Evolutionary conservation across 2,329 filamentous ascomycete species (phyloP).

Genomic region (Moelleriella libera): DNA sequence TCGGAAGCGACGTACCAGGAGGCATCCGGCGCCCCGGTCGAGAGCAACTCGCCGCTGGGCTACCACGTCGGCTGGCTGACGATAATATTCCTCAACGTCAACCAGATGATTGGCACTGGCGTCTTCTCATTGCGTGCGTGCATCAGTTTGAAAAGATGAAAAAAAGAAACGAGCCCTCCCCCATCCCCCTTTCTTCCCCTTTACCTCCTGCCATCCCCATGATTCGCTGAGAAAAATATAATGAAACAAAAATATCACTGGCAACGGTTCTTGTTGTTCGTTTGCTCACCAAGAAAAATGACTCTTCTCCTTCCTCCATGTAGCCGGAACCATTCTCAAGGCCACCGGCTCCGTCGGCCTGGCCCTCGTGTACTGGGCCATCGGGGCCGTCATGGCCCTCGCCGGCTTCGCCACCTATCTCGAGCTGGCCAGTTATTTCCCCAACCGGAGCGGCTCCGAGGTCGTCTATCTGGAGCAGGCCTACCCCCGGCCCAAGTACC

Average conservation of each 20-base stretch:
- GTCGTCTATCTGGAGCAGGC: constrained; percentile 57
- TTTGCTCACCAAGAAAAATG: too few relatives aligned
- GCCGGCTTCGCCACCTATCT: constrained; percentile 45
- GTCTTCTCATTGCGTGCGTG: constrained; percentile 50
- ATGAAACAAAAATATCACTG: too few relatives aligned
- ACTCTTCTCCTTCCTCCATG: too few relatives aligned
- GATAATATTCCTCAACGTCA: constrained; percentile 45
- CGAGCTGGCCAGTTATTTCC: constrained; percentile 51
- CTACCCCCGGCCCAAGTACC: constrained; percentile 47
- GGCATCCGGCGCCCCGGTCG: constrained; percentile 46
- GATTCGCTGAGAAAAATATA: not conserved
- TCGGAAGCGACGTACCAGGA: constrained; percentile 41
- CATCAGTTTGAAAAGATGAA: not conserved
- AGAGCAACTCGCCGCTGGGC: constrained; percentile 41
- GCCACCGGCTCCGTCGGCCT: constrained; percentile 49
- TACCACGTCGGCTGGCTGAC: constrained; percentile 42
- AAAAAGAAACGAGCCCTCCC: not conserved
- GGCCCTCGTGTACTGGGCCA: constrained; percentile 47
- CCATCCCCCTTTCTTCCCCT: not conserved
- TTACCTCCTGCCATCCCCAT: not conserved
- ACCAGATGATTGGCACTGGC: constrained; percentile 49
- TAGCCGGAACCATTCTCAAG: constrained; percentile 29
- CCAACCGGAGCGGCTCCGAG: constrained; percentile 50
- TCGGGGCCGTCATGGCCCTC: constrained; percentile 44
- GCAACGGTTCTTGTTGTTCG: not conserved